phyloP scores from a whole-genome alignment of 352 stramenopile genomes.

The Aphanomyces invadans region DNA sequence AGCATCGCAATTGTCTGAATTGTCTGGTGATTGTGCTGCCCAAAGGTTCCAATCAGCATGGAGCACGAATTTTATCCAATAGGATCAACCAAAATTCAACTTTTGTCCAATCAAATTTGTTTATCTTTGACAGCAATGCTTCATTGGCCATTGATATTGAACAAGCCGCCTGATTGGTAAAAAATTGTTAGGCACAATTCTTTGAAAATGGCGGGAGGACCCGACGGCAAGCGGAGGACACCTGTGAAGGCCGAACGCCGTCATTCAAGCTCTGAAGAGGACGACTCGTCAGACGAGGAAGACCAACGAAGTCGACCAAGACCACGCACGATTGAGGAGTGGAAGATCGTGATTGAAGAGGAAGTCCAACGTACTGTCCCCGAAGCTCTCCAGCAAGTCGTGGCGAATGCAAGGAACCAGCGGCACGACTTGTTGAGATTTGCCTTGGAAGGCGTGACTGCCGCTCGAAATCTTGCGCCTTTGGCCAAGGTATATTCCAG shows the following conservation, averaged over 20 bases:
- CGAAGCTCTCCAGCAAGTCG: background rate
- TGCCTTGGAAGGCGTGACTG: conserved; percentile 56
- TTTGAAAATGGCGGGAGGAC: conserved; percentile 2
- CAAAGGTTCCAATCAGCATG: background rate
- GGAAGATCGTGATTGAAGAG: conserved; percentile 3
- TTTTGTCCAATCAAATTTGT: conserved; percentile 13
- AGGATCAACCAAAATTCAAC: background rate
- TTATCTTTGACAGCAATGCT: too few species aligned
- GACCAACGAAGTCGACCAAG: conserved; percentile 6
- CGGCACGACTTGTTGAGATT: conserved; percentile 66
- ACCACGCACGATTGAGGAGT: background rate
- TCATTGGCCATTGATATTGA: too few species aligned
- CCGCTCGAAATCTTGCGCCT: conserved; percentile 52
- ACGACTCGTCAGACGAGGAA: background rate
- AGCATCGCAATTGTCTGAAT: background rate
- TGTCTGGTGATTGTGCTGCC: background rate
- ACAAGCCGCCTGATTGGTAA: conserved; percentile 2
- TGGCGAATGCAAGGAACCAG: conserved; percentile 30
- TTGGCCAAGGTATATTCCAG: conserved; percentile 55
- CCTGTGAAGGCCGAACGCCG: background rate
- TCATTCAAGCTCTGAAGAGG: background rate
- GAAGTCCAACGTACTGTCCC: conserved; percentile 16
- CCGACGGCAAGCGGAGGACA: background rate
- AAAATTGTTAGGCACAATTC: background rate
- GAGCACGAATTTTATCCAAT: background rate